Percentiles rank a stretch among this genome's conserved stretches.
phyloP scores from a whole-genome alignment of 106 monocot genomes.

The Phalaenopsis equestris region DNA sequence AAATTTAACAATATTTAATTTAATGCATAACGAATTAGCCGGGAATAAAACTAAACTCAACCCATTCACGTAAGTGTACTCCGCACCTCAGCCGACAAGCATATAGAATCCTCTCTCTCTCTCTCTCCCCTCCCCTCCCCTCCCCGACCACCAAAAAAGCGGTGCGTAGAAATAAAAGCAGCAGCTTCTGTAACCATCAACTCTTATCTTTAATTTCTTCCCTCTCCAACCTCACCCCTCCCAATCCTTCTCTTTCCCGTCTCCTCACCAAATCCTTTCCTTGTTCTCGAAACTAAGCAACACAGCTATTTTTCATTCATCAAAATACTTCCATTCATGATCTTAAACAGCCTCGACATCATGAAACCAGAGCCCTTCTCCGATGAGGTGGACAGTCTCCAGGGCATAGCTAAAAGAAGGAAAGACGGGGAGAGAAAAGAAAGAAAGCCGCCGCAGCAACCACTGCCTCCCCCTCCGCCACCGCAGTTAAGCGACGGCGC shows the following conservation, averaged over 20 bases:
- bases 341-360: not conserved
- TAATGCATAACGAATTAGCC: too few relatives aligned
- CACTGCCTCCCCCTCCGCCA: not conserved
- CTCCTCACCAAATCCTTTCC: not conserved
- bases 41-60: too few relatives aligned
- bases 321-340: not conserved
- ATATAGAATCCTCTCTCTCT: too few relatives aligned
- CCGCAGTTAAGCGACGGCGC: conserved; percentile 16
- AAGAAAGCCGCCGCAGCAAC: not conserved
- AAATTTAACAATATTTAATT: too few relatives aligned
- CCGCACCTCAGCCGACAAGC: too few relatives aligned
- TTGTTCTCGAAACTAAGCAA: not conserved
- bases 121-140: too few relatives aligned
- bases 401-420: not conserved
- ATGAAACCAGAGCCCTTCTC: not conserved
- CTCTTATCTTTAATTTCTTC: not conserved
- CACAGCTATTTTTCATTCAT: too few relatives aligned
- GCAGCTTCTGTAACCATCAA: not conserved
- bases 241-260: not conserved
- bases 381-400: not conserved
- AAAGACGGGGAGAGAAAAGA: not conserved
- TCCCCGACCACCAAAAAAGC: too few relatives aligned
- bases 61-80: too few relatives aligned
- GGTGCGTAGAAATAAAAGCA: too few relatives aligned
- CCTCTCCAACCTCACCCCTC: not conserved